phyloP scores from a whole-genome alignment of 371 early-diverging fungal genomes.

The Mucor velutinosus region DNA sequence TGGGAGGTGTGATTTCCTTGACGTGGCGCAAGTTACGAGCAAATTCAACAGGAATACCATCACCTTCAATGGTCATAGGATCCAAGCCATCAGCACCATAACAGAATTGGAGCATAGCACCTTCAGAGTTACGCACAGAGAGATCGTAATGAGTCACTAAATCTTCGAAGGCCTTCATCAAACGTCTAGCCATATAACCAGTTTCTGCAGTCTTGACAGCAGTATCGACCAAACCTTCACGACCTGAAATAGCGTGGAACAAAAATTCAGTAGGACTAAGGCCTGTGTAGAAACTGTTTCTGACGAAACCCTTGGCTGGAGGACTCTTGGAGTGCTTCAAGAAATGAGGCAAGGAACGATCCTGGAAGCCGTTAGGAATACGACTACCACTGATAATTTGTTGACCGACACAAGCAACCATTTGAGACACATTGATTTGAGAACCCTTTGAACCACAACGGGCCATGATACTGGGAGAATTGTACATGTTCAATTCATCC shows the following conservation, averaged over 20 bases:
- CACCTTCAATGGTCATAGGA: slow-evolving; percentile 95
- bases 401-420: slow-evolving; percentile 99
- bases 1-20: slow-evolving; percentile 41
- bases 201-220: slow-evolving; percentile 99
- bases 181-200: slow-evolving; percentile 98
- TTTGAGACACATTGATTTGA: slow-evolving; percentile 98
- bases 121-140: slow-evolving; percentile 95
- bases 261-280: slow-evolving; percentile 97
- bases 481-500: slow-evolving; percentile 91
- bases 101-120: slow-evolving; percentile 93
- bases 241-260: slow-evolving; percentile 99
- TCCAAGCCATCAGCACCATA: slow-evolving; percentile 99
- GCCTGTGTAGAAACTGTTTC: slow-evolving; percentile 97
- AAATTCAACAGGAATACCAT: slow-evolving; percentile 90
- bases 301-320: slow-evolving; percentile 97
- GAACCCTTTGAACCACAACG: slow-evolving; percentile 80
- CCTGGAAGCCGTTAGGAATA: slow-evolving; percentile 97
- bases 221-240: slow-evolving; percentile 99
- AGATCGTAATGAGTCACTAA: slow-evolving; percentile 93
- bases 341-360: slow-evolving; percentile 98
- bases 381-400: slow-evolving; percentile 98
- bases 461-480: slow-evolving; percentile 98
- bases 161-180: slow-evolving; percentile 99
- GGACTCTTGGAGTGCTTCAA: slow-evolving; percentile 88
- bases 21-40: slow-evolving; percentile 78